Evolutionary conservation across 352 stramenopile species (phyloP), one percentile per base, ranked within the genome.

Genomic region (Pythium dissimile): DNA sequence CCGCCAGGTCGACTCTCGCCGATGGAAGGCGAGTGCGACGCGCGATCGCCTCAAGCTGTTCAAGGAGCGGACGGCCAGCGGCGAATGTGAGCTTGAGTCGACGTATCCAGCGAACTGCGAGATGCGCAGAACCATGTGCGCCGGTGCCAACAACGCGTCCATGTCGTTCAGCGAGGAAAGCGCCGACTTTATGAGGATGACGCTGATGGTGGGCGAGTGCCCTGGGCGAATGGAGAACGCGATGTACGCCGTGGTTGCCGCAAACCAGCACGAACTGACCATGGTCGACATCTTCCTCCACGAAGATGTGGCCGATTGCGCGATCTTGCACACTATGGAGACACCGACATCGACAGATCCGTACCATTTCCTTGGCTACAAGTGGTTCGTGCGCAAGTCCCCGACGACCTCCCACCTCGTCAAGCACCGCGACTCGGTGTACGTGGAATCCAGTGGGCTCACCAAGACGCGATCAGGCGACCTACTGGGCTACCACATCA

Each of bases 41-140:
- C 70, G 75, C 16, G 73, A 82, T 41, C 68, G 71, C 20, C 62
- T 88, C 34, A 71, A 76, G 54, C 57, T 88, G 7, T 85, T 71
- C 62, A 75, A 64, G 44, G 71, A 85, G 55, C 70, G 72, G 5
- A 38, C 23, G 26, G 44, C 13, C 28, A 16, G 12, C 13, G 16
- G n/a, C 3, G 32, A 28, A 26, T 23, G 7, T 20, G 20, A 6
- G 6, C 9, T 21, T 37, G 13, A 9, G 9, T 35, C 9, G n/a
- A 32, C 13, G 5, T 7, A 27, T 35, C 12, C 34, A 20, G 34
- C 12, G 5, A 41, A 4, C 34, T 20, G 12, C 13, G 34, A 41
- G 34, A 41, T 41, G 34, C 34, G 34, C 16, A 12, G 34, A 15
- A 41, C 34, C 16, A n/a, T n/a, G 5, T 41, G 34, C 31, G 26